Evolutionary conservation across 2,329 filamentous ascomycete species (phyloP).

Genomic region (Hysterium pulicare): DNA sequence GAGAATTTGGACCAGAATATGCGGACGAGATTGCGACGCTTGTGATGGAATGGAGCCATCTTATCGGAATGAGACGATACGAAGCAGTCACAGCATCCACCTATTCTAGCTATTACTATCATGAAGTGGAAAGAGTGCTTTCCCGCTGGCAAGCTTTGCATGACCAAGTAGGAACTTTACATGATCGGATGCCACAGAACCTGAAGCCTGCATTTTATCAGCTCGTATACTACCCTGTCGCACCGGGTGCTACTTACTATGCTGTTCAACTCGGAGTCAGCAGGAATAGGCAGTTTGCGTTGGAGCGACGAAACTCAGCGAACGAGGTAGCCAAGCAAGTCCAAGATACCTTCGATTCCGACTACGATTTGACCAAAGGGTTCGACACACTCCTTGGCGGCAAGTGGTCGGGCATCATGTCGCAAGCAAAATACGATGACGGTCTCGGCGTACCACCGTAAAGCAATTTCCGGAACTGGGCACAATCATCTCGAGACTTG

Average conservation of each 20-base stretch:
- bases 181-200: constrained; percentile 35
- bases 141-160: constrained; percentile 9
- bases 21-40: constrained; percentile 4
- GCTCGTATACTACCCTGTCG: constrained; percentile 55
- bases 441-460: no score
- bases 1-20: constrained; percentile 2
- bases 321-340: constrained; percentile 12
- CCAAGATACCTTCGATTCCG: constrained; percentile 11
- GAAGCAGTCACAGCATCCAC: constrained; percentile 10
- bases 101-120: not conserved
- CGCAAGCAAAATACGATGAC: constrained; percentile 39
- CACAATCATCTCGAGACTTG: constrained; percentile 65
- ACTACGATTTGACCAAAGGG: constrained; percentile 13
- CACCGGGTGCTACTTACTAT: constrained; percentile 52
- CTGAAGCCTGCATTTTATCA: constrained; percentile 57
- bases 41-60: constrained; percentile 6
- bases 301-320: constrained; percentile 15
- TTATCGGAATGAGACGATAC: constrained; percentile 9
- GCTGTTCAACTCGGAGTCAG: constrained; percentile 27
- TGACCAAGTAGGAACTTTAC: constrained; percentile 4
- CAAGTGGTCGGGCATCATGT: constrained; percentile 62
- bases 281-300: constrained; percentile 54
- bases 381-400: constrained; percentile 27
- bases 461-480: constrained; percentile 48
- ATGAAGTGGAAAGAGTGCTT: constrained; percentile 12